Evolutionary conservation across 768 basidiomycete genomes (phyloP).

Genomic region (Trametes maxima): DNA sequence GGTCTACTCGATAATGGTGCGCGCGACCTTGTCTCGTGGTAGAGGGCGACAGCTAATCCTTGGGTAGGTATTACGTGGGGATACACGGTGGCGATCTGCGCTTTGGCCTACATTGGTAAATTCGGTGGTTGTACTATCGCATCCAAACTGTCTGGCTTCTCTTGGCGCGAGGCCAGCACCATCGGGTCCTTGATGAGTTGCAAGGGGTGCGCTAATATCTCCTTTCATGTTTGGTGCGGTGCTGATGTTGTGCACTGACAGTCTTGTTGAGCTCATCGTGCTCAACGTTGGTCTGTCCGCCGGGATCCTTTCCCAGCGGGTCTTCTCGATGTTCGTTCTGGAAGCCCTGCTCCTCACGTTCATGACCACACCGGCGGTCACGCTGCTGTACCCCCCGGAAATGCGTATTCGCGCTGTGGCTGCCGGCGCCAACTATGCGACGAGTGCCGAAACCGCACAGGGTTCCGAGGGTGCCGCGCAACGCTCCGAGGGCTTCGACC

Average conservation of each 20-base stretch:
- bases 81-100: conserved; percentile 79
- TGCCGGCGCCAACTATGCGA: conserved; percentile 49
- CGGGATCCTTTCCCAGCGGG: conserved; percentile 65
- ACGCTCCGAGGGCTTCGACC: neutral
- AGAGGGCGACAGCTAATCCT: neutral
- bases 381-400: conserved; percentile 65
- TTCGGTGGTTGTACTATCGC: conserved; percentile 83
- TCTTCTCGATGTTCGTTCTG: conserved; percentile 96
- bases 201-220: conserved; percentile 66
- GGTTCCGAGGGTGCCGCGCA: conserved; percentile 19
- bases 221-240: neutral
- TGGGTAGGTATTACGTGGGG: conserved; percentile 78
- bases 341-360: conserved; percentile 82
- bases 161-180: conserved; percentile 77
- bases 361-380: conserved; percentile 81
- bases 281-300: conserved; percentile 90
- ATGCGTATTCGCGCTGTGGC: conserved; percentile 52
- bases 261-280: conserved; percentile 91
- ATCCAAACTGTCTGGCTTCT: conserved; percentile 69
- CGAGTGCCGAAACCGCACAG: conserved; percentile 43
- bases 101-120: conserved; percentile 83
- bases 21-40: neutral
- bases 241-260: conserved; percentile 28
- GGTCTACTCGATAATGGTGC: conserved; percentile 77
- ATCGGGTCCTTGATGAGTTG: conserved; percentile 95